phyloP scores from a whole-genome alignment of 1,284 basidiomycete species.

The Ustilago vetiveriae region DNA sequence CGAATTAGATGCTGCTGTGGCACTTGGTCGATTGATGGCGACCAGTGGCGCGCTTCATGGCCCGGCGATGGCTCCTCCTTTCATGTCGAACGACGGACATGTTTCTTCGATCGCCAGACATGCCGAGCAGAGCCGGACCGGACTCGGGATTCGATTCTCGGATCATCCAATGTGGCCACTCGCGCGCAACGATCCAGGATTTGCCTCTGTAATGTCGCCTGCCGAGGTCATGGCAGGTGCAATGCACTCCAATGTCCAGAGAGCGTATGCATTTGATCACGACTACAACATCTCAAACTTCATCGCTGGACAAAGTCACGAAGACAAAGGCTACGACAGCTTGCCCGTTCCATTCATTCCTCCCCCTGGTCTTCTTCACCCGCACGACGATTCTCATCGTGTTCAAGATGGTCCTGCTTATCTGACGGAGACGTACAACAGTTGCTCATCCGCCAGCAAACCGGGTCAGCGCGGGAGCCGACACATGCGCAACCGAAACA shows the following conservation, averaged over 20 bases:
- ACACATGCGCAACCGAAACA: conserved; percentile 1
- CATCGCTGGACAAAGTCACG: not conserved
- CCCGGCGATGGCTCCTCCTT: conserved; percentile 2
- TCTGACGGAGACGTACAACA: not conserved
- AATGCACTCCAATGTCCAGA: conserved; percentile 9
- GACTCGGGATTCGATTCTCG: conserved; percentile 16
- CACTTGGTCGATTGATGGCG: not conserved
- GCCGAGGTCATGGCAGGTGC: not conserved
- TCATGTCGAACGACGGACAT: conserved; percentile 1
- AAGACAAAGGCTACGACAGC: conserved; percentile 1
- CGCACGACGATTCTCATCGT: not conserved
- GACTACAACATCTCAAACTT: not conserved
- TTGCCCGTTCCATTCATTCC: conserved; percentile 14
- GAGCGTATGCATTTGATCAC: conserved; percentile 3
- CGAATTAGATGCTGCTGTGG: conserved; percentile 13
- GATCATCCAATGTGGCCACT: conserved; percentile 6
- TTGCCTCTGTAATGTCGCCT: conserved; percentile 1
- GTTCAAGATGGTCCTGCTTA: not conserved
- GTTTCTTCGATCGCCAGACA: not conserved
- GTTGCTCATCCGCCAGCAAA: not conserved
- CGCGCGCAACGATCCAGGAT: not conserved
- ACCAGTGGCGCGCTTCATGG: not conserved
- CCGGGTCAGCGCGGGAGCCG: not conserved
- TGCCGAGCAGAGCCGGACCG: not conserved
- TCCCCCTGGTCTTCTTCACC: conserved; percentile 6